phyloP scores from a whole-genome alignment of 768 basidiomycete species.

The Strobilomyces echinocephalus region DNA sequence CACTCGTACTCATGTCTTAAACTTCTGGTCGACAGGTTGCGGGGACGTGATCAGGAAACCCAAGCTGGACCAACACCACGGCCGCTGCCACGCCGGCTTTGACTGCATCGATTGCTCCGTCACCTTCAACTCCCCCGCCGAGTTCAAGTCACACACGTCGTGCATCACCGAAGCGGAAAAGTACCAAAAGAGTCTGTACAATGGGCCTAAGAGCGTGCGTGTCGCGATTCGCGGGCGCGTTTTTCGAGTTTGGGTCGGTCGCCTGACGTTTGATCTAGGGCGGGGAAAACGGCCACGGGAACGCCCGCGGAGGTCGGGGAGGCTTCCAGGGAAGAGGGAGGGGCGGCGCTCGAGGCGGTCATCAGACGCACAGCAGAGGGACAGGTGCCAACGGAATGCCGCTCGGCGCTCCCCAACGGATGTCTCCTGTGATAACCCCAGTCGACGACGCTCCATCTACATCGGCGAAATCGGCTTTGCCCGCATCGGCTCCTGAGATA shows the following conservation, averaged over 20 bases:
- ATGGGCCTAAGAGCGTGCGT: constrained; percentile 57
- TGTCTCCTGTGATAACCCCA: constrained; percentile 39
- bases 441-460: constrained; percentile 5
- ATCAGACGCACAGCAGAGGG: constrained; percentile 15
- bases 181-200: constrained; percentile 84
- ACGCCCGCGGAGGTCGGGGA: constrained; percentile 9
- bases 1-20: neutral
- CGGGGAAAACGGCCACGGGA: constrained; percentile 1
- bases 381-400: constrained; percentile 74
- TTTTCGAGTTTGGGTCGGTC: neutral
- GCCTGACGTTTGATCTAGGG: constrained; percentile 3
- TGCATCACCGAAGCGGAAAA: constrained; percentile 93
- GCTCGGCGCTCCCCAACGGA: constrained; percentile 56
- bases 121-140: constrained; percentile 68
- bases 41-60: constrained; percentile 90
- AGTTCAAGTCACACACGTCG: constrained; percentile 78
- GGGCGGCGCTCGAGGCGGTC: constrained; percentile 26
- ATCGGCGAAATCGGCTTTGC: neutral
- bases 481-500: neutral
- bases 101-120: constrained; percentile 88
- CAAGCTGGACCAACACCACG: constrained; percentile 76
- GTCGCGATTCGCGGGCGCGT: too few species aligned
- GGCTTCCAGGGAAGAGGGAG: constrained; percentile 28
- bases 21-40: constrained; percentile 47
- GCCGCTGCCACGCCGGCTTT: constrained; percentile 59